Percentiles rank a stretch among this genome's conserved stretches.
These are phyloP conservation scores for Trametes cinnabarina DNA, from an alignment of 768 basidiomycete genomes.

Conservation along the genomic window DNA sequence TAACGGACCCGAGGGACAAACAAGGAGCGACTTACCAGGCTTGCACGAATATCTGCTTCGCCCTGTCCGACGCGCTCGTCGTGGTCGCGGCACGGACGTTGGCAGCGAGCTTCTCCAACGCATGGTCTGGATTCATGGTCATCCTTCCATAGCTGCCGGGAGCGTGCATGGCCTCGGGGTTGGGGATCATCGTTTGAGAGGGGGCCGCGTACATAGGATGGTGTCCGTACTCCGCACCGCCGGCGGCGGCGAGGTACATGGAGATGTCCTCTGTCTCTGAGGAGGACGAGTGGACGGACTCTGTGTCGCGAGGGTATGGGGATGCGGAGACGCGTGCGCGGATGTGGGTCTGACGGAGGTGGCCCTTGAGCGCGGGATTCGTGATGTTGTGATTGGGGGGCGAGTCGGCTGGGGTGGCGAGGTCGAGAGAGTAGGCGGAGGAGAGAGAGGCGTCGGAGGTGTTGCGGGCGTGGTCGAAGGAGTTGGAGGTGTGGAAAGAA, in stretches of 20 bases:
- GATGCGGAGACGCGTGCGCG: constrained; percentile 79
- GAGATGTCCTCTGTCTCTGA: constrained; percentile 87
- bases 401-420: constrained; percentile 52
- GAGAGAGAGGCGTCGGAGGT: constrained; percentile 41
- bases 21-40: constrained; percentile 62
- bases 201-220: constrained; percentile 57
- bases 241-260: constrained; percentile 61
- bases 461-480: constrained; percentile 46
- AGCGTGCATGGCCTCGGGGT: constrained; percentile 51
- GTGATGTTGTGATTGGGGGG: constrained; percentile 74
- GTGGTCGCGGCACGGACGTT: constrained; percentile 88
- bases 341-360: constrained; percentile 72
- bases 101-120: constrained; percentile 80
- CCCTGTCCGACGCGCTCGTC: constrained; percentile 86
- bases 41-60: constrained; percentile 91
- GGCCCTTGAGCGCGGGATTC: constrained; percentile 75
- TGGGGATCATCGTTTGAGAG: constrained; percentile 33
- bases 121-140: constrained; percentile 73
- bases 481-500: constrained; percentile 53
- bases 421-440: constrained; percentile 44
- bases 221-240: constrained; percentile 45
- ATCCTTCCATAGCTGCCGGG: constrained; percentile 76
- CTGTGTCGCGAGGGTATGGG: constrained; percentile 82
- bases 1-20: constrained; percentile 7
- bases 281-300: constrained; percentile 84